These are phyloP conservation scores for Protomyces inouyei DNA, from an alignment of 1,139 yeast genomes.

Conservation along the genomic window DNA sequence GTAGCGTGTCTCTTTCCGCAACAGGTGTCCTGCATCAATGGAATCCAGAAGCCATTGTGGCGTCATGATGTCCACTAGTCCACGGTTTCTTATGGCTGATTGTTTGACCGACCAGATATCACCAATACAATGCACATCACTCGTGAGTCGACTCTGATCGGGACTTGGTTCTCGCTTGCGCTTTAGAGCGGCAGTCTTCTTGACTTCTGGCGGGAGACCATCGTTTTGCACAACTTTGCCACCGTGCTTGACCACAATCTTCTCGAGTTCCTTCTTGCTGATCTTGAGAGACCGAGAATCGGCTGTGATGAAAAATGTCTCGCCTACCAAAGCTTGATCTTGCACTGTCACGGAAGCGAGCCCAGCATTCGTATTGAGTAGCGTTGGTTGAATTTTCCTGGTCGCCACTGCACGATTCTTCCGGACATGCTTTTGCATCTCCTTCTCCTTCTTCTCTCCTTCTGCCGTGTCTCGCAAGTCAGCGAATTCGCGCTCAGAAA, in stretches of 20 bases:
- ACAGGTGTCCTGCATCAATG: conserved; percentile 43
- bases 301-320: conserved; percentile 34
- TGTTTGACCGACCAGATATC: conserved; percentile 51
- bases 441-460: conserved; percentile 27
- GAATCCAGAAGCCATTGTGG: conserved; percentile 75
- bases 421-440: conserved; percentile 21
- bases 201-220: not conserved
- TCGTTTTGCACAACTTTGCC: conserved; percentile 28
- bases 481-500: conserved; percentile 46
- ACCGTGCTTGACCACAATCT: conserved; percentile 32
- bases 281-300: conserved; percentile 39
- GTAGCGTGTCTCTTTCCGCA: conserved; percentile 60
- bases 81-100: conserved; percentile 44
- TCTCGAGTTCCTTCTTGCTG: conserved; percentile 42
- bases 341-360: not conserved
- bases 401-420: not conserved
- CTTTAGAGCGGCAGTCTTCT: not conserved
- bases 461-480: conserved; percentile 32
- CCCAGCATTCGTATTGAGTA: conserved; percentile 4
- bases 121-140: conserved; percentile 44
- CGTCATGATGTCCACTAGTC: conserved; percentile 53
- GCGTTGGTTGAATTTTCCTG: not conserved
- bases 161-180: conserved; percentile 33
- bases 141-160: conserved; percentile 31
- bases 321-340: conserved; percentile 34